Conservation (phyloP, 257 asterid species). For the Orobanche coerulescens region DNA sequence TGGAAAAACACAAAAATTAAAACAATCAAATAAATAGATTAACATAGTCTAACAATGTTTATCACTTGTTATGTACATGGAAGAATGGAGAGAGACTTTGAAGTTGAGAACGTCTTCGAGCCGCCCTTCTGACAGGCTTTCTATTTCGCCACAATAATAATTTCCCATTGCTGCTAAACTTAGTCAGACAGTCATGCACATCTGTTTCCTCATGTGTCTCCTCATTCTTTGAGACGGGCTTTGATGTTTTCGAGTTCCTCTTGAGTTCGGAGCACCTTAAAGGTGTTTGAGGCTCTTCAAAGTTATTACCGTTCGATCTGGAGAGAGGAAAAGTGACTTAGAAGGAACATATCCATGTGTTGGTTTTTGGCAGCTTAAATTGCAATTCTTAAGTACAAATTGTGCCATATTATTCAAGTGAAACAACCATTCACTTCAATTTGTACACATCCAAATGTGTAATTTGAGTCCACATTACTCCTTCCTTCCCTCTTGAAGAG, state of each 20-base stretch:
- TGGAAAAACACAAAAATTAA: slow-evolving; percentile 19
- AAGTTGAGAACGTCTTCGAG: slow-evolving; percentile 51
- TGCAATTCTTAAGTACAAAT: neutral
- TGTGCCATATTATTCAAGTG: neutral
- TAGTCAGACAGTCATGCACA: slow-evolving; percentile 19
- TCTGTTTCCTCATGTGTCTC: slow-evolving; percentile 20
- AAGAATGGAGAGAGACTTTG: slow-evolving; percentile 55
- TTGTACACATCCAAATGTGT: neutral
- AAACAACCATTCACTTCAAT: neutral
- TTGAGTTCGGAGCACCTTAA: slow-evolving; percentile 47
- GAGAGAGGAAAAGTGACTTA: slow-evolving; percentile 2
- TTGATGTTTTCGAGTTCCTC: slow-evolving; percentile 36
- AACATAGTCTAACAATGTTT: slow-evolving; percentile 12
- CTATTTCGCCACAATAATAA: slow-evolving; percentile 61
- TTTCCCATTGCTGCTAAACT: slow-evolving; percentile 29
- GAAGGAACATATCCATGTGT: neutral
- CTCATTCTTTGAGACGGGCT: slow-evolving; percentile 24
- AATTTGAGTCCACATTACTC: neutral
- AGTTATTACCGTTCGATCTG: slow-evolving; percentile 46
- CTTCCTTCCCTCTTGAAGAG: no score
- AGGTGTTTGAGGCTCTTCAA: slow-evolving; percentile 85
- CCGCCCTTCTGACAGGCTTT: slow-evolving; percentile 62
- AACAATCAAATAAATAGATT: slow-evolving; percentile 44
- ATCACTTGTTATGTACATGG: slow-evolving; percentile 34
- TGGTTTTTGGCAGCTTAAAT: neutral